A percentile compares a stretch with the other conserved stretches of the same genome.
These are phyloP conservation scores for Takashimella tepidaria DNA, from an alignment of 1,284 basidiomycete species.

Conservation along the genomic window DNA sequence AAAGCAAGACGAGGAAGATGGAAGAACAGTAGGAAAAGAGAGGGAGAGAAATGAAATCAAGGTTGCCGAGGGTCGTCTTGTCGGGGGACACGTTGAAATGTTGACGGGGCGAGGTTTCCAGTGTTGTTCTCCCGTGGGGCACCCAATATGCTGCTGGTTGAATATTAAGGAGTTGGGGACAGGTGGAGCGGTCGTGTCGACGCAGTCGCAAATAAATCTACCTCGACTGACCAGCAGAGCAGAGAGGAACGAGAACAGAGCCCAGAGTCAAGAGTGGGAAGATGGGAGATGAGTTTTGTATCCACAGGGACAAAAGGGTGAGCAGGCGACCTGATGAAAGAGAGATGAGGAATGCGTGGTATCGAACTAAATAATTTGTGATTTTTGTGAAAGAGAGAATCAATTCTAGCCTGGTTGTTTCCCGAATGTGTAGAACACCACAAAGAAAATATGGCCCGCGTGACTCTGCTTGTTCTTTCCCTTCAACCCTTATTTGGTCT, in stretches of 20 bases:
- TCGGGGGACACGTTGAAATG: background rate
- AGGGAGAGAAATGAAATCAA: too few relatives aligned
- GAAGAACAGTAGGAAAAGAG: background rate
- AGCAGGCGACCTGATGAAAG: background rate
- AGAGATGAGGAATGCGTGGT: background rate
- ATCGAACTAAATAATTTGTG: too few relatives aligned
- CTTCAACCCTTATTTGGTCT: too few relatives aligned
- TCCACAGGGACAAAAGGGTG: background rate
- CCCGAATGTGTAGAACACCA: too few relatives aligned
- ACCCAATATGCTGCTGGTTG: background rate
- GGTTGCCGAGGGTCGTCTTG: too few relatives aligned
- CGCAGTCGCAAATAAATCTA: background rate
- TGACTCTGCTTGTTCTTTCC: too few relatives aligned
- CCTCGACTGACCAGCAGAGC: too few relatives aligned
- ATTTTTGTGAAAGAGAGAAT: too few relatives aligned
- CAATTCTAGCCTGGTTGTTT: too few relatives aligned
- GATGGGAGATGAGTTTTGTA: background rate
- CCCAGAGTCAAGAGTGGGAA: background rate
- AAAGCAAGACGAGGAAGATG: background rate
- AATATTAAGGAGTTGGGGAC: background rate
- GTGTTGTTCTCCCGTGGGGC: background rate
- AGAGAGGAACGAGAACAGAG: background rate
- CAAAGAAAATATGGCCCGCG: too few relatives aligned
- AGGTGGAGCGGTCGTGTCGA: background rate
- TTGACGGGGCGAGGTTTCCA: background rate